These are phyloP conservation scores for Talaromyces amestolkiae DNA, from an alignment of 2,329 filamentous ascomycete genomes.

Conservation along the genomic window DNA sequence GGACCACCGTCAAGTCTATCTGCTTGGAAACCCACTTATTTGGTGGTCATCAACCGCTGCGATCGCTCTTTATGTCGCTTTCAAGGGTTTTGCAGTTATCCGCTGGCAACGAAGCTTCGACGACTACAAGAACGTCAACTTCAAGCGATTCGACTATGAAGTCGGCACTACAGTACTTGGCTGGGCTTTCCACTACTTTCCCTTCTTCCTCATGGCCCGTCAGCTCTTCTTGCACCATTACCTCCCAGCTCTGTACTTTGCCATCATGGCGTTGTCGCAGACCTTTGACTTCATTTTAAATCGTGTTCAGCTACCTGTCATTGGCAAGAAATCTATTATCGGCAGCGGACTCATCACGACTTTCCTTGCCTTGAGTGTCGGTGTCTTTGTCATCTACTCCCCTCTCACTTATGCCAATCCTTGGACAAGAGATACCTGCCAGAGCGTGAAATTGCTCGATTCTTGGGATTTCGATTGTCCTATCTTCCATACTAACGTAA, in stretches of 20 bases:
- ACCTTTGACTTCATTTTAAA: slow-evolving; percentile 80
- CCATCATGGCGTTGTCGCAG: slow-evolving; percentile 83
- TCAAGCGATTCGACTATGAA: slow-evolving; percentile 98
- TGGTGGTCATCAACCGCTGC: slow-evolving; percentile 88
- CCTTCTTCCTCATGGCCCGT: slow-evolving; percentile 96
- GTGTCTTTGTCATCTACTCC: slow-evolving; percentile 78
- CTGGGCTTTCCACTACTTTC: slow-evolving; percentile 98
- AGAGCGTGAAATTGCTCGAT: slow-evolving; percentile 77
- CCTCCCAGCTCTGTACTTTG: slow-evolving; percentile 94
- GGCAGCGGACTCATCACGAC: slow-evolving; percentile 70
- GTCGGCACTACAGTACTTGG: slow-evolving; percentile 84
- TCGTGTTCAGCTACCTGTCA: slow-evolving; percentile 65
- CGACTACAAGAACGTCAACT: slow-evolving; percentile 76
- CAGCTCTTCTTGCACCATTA: slow-evolving; percentile 99
- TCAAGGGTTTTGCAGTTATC: slow-evolving; percentile 84
- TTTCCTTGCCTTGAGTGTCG: slow-evolving; percentile 71
- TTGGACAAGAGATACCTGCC: slow-evolving; percentile 89
- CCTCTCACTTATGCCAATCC: slow-evolving; percentile 89
- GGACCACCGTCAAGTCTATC: slow-evolving; percentile 90
- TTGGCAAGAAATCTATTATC: slow-evolving; percentile 68
- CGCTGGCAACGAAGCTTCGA: slow-evolving; percentile 91
- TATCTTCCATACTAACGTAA: slow-evolving; percentile 81
- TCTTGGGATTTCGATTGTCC: slow-evolving; percentile 99
- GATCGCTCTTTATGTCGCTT: slow-evolving; percentile 70
- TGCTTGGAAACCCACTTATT: slow-evolving; percentile 89